Base-by-base conservation (phyloP, 345 rosid species). In the Noccaea caerulescens region DNA sequence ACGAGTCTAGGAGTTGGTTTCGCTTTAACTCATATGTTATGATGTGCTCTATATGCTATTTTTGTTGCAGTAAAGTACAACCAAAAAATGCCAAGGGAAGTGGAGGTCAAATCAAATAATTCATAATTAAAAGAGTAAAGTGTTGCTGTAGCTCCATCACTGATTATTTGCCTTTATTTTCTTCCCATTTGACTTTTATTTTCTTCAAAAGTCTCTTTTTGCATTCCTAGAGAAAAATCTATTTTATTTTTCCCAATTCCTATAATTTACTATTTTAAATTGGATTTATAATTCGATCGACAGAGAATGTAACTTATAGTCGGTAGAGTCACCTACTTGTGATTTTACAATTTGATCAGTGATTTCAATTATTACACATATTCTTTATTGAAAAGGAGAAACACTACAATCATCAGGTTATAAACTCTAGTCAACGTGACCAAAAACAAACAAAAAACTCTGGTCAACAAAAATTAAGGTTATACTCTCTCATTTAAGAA, bases 81-180 rank as follows among this genome's bases (percentile, higher is more conserved):
- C 12, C 7, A 47, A 42, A 33, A 50, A 38, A 41, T 50, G 44
- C 67, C 54, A 73, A 66, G 55, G 61, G 6, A 20, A 66, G 72
- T 73, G 77, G 72, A 73, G 72, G 77, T 73, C 77, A 73, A 73
- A 73, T 58, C 68, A 51, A 58, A 66, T 73, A 2, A 50, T 58
- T 51, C 67, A 73, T 66, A 73, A 66, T 58, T 58, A 66, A 73
- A 66, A 73, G 54, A 41, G 13, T n/a, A 58, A 73, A 66, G 72
- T 41, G 60, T 49, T 73, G 46, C 77, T 73, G 50, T 73, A 66
- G 39, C 77, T 73, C 39, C 65, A 66, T 73, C 68, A 59, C 66
- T 37, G 38, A 53, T 73, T 50, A 73, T 49, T 56, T 66, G 12
- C 43, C 46, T 42, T 34, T 61, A 44, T 13, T 46, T 46, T 12